Evolutionary conservation across 352 stramenopile genomes (phyloP), one percentile per base, ranked within the genome.

Genomic region (Globisporangium radiosum): DNA sequence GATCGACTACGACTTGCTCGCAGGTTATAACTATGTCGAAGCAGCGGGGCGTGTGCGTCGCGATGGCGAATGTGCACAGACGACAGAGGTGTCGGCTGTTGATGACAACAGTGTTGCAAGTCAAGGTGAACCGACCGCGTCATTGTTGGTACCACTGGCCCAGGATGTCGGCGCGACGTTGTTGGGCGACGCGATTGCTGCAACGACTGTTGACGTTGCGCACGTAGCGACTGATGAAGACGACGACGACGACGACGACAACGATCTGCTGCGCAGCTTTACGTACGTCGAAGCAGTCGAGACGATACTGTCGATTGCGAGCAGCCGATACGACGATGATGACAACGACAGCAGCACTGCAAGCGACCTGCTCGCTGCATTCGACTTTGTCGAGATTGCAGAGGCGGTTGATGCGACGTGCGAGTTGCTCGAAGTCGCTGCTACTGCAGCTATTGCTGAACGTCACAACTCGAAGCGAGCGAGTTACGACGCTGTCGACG

Each of bases 281-380:
- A 54, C 59, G 0, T 72, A 85, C 50, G 58, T 82, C 15, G 78
- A 86, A 59, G 54, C n/a, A 42, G 59, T 40, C 19, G 69, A 79
- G 17, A 33, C 25, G 25, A 33, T 33, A 15, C 19, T 13, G 5
- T 57, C 19, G 49, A 9, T 33, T 40, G 49, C 33, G 13, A 54
- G 19, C 7, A 36, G 47, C n/a, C 15, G 14, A 33, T 38, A 19
- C 13, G 36, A 19, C 8, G 7, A 5, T 11, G 36, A 33, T 17
- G 50, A 54, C 25, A 33, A 13, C 40, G 11, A 6, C 10, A 5
- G n/a, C 7, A 17, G 51, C 19, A 38, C 67, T 53, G 51, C 36
- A 36, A 50, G 36, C 4, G 55, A 77, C 56, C 54, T 77, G 47
- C 57, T 79, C 10, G 57, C 42, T 8, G 56, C 14, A 5, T 81